Evolutionary conservation across 192 early-diverging fungal species (phyloP).

Genomic region (Allomyces macrogynus): DNA sequence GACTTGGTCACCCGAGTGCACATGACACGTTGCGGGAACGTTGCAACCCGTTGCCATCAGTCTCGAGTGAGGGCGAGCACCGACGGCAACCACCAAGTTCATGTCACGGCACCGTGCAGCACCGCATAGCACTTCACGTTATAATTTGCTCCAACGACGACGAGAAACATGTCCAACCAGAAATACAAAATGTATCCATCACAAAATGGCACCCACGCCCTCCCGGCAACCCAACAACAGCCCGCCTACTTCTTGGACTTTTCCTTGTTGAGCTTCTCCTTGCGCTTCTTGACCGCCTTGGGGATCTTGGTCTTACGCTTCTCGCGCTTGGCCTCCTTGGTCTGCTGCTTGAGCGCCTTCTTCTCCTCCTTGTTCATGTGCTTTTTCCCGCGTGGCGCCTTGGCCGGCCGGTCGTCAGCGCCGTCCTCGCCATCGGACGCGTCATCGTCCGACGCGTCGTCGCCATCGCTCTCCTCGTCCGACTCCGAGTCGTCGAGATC

Average conservation of each 20-base stretch:
- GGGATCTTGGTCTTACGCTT: conserved; percentile 85
- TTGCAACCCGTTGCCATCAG: too few relatives aligned
- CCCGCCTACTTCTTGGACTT: conserved; percentile 30
- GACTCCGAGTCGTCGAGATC: background rate
- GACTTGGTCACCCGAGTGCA: too few relatives aligned
- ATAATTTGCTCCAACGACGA: too few relatives aligned
- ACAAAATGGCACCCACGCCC: too few relatives aligned
- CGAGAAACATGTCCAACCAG: too few relatives aligned
- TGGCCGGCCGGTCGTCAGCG: conserved; percentile 10
- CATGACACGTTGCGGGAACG: too few relatives aligned
- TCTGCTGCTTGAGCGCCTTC: conserved; percentile 62
- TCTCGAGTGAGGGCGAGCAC: too few relatives aligned
- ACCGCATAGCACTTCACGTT: too few relatives aligned
- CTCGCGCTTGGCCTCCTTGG: conserved; percentile 78
- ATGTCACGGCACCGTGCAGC: too few relatives aligned
- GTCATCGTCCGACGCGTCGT: conserved; percentile 17
- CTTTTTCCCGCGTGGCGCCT: conserved; percentile 41
- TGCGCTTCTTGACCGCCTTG: conserved; percentile 89
- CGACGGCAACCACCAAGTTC: too few relatives aligned
- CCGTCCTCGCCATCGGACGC: conserved; percentile 20
- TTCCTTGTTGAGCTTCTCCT: conserved; percentile 45
- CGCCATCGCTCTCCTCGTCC: background rate
- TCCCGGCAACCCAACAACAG: too few relatives aligned
- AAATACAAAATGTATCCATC: too few relatives aligned
- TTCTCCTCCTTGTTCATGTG: conserved; percentile 76